Conservation (phyloP, 2,329 filamentous ascomycete genomes). For the Biscogniauxia marginata region DNA sequence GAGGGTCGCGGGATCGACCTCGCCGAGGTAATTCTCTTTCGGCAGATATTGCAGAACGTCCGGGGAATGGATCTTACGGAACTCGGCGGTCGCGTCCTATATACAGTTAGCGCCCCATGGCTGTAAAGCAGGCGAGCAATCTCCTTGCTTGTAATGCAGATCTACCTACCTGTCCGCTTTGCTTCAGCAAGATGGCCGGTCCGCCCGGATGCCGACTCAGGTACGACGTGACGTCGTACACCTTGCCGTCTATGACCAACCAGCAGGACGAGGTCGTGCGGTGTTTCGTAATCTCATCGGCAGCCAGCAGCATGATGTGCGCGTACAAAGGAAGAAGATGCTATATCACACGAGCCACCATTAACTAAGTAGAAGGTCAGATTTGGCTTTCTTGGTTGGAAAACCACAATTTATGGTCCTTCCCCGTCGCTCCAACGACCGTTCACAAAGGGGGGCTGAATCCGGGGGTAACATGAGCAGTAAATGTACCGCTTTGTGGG, state of each 20-base stretch:
- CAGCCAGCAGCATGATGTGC: constrained; percentile 21
- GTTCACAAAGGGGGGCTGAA: not conserved
- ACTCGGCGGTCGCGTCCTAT: constrained; percentile 34
- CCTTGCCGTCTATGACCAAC: constrained; percentile 34
- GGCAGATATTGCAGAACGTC: constrained; percentile 33
- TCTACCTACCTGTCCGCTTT: constrained; percentile 31
- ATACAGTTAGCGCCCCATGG: not conserved
- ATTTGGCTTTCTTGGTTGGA: not conserved
- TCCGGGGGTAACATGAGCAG: not conserved
- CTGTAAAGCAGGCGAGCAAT: not conserved
- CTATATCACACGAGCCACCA: no score
- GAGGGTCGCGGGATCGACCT: constrained; percentile 25
- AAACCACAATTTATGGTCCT: not conserved
- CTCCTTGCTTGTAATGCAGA: not conserved
- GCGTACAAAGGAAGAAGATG: no score
- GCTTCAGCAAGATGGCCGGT: constrained; percentile 28
- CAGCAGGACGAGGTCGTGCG: constrained; percentile 36
- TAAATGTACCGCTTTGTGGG: not conserved
- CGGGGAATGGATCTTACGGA: constrained; percentile 30
- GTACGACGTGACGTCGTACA: constrained; percentile 40
- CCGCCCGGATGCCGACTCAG: constrained; percentile 33
- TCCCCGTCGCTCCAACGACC: not conserved
- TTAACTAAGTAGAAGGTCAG: no score
- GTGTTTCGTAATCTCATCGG: constrained; percentile 36
- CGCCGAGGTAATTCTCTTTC: constrained; percentile 27